Evolutionary conservation across 371 early-diverging fungal species (phyloP), one percentile per base, ranked within the genome.

Genomic region (Zancudomyces culisetae): DNA sequence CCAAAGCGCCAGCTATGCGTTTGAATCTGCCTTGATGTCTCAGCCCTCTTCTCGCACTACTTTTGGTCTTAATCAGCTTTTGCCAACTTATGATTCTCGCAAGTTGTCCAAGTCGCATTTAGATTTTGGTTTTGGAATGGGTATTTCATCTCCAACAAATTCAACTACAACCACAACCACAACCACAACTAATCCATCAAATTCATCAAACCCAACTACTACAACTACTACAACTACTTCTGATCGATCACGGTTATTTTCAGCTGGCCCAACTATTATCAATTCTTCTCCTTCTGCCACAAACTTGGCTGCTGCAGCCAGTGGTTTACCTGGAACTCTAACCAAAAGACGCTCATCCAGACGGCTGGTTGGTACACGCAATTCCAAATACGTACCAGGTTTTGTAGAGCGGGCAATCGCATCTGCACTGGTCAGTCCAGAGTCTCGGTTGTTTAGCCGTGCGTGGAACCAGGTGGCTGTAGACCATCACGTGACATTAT

Each of bases 401-500:
- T 83, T 85, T 72, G 79, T 86, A 1, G 86, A 85, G 58, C 67
- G 77, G 27, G 80, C 85, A 0, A 66, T 86, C 13, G 74, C 79
- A 10, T 77, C 78, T 49, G 86, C 85, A 0, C 59, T 86, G 22
- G 71, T 86, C 45, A 82, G 84, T 45, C 85, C 87, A 10, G 83
- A 86, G 66, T 75, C 79, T 15, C 70, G 87, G 18, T 57, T 71
- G 15, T 86, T 77, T 57, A 61, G 70, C 18, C 70, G 75, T 26
- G 75, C 80, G 0, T 86, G 87, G 87, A 54, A 68, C n/a, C 76
- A 76, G 41, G 68, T 79, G 0, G 74, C 79, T 2, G 54, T 60
- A 13, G 64, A 70, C 52, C 71, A 74, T 20, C 55, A 63, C 40
- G 63, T 68, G 1, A 69, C 65, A 21, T 49, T 82, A 0, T 83